Percentiles rank a stretch among this genome's conserved stretches.
phyloP scores from a whole-genome alignment of 2,329 filamentous ascomycete genomes.

The Diaporthe velutina region DNA sequence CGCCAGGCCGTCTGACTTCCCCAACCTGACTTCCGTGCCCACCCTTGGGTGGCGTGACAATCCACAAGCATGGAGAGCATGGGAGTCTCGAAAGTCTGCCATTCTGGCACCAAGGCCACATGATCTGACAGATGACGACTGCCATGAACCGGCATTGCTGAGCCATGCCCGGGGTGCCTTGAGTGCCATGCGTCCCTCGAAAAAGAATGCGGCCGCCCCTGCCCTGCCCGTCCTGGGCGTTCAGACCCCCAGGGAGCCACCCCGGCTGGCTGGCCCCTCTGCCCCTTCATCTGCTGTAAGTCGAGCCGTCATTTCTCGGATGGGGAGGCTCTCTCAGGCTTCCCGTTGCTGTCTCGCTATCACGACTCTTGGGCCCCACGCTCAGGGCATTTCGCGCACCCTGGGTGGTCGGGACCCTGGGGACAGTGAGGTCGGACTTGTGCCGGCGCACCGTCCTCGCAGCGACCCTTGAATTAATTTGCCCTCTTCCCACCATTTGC shows the following conservation, averaged over 20 bases:
- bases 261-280: slow-evolving; percentile 10
- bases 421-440: not conserved
- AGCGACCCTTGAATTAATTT: not conserved
- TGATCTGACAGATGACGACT: slow-evolving; percentile 28
- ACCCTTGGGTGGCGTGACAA: slow-evolving; percentile 19
- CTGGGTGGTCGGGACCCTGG: not conserved
- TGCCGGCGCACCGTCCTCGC: slow-evolving; percentile 3
- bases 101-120: slow-evolving; percentile 10
- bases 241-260: not conserved
- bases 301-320: slow-evolving; percentile 12
- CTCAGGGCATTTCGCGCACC: not conserved
- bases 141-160: slow-evolving; percentile 24
- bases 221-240: not conserved
- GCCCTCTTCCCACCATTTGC: not conserved
- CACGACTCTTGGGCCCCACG: slow-evolving; percentile 18
- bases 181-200: not conserved
- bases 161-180: not conserved
- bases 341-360: not conserved
- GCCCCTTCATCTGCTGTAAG: slow-evolving; percentile 18
- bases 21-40: slow-evolving; percentile 28
- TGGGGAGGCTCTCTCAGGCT: not conserved
- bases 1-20: slow-evolving; percentile 30
- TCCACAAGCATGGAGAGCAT: slow-evolving; percentile 5
- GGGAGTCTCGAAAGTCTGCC: not conserved
- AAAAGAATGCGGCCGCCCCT: slow-evolving; percentile 17